Evolutionary conservation across 331 rosid species (phyloP).

Genomic region (Malus hybrid): DNA sequence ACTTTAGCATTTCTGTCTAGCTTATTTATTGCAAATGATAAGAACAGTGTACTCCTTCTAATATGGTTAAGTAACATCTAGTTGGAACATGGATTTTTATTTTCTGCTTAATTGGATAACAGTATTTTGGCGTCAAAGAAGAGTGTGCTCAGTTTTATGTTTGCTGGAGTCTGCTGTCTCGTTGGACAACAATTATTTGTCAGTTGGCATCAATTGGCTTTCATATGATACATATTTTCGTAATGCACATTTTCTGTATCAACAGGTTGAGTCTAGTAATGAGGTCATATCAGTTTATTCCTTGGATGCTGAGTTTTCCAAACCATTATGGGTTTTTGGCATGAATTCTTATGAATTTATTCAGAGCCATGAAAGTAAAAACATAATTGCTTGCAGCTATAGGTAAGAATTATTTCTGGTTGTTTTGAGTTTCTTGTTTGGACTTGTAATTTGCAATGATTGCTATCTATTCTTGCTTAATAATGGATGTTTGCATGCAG

Average conservation of each 20-base stretch:
- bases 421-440: slow-evolving; percentile 9
- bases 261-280: slow-evolving; percentile 70
- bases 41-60: not conserved
- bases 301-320: slow-evolving; percentile 82
- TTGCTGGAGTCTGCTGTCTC: slow-evolving; percentile 10
- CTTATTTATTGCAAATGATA: not conserved
- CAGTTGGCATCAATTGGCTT: not conserved
- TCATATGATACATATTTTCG: not conserved
- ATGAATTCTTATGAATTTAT: slow-evolving; percentile 71
- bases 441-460: not conserved
- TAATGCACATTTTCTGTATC: slow-evolving; percentile 11
- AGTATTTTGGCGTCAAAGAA: not conserved
- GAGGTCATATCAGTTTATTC: slow-evolving; percentile 61
- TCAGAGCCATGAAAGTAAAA: slow-evolving; percentile 28
- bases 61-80: not conserved
- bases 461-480: not conserved
- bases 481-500: slow-evolving; percentile 37
- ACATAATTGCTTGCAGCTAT: slow-evolving; percentile 73
- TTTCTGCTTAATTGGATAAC: not conserved
- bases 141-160: not conserved
- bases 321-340: slow-evolving; percentile 80
- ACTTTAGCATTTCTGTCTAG: slow-evolving; percentile 1
- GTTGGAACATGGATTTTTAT: not conserved
- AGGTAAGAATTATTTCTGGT: slow-evolving; percentile 44
- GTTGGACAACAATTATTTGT: not conserved